A percentile compares a stretch with the other conserved stretches of the same genome.
phyloP scores from a whole-genome alignment of 306 rosid species.

The Astragalus membranaceus region DNA sequence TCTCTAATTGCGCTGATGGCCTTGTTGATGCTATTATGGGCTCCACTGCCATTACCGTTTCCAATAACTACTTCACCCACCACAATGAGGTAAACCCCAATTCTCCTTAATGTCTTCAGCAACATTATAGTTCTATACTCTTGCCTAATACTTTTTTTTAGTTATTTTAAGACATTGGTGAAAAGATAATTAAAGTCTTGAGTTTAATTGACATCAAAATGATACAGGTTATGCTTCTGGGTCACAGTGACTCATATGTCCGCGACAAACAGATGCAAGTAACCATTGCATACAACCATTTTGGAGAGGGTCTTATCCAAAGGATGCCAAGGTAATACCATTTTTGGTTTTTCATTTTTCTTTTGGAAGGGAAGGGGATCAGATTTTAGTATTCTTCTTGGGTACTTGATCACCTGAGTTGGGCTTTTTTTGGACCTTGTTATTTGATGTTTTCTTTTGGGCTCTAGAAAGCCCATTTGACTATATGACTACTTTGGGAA shows the following conservation, averaged over 20 bases:
- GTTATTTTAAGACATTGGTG: not conserved
- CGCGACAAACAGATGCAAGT: constrained; percentile 94
- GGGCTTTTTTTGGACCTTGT: not conserved
- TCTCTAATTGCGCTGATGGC: constrained; percentile 82
- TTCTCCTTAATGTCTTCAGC: not conserved
- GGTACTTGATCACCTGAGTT: not conserved
- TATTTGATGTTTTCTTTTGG: not conserved
- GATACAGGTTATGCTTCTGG: constrained; percentile 77
- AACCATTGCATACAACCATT: constrained; percentile 96
- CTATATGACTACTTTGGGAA: not conserved
- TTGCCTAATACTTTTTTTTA: not conserved
- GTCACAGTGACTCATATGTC: constrained; percentile 85
- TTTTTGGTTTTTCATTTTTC: not conserved
- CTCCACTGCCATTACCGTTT: constrained; percentile 84
- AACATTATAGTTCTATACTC: not conserved
- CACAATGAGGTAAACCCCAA: constrained; percentile 66
- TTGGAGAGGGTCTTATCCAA: constrained; percentile 92
- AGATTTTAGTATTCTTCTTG: not conserved
- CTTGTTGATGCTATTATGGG: constrained; percentile 91
- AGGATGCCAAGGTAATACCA: constrained; percentile 93
- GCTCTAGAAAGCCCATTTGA: not conserved
- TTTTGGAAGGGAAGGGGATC: not conserved
- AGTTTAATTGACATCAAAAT: not conserved
- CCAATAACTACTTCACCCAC: constrained; percentile 85
- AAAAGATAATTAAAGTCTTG: not conserved